These are phyloP conservation scores for Teratosphaeria epicoccoides DNA, from an alignment of 2,329 filamentous ascomycete genomes.

Conservation along the genomic window DNA sequence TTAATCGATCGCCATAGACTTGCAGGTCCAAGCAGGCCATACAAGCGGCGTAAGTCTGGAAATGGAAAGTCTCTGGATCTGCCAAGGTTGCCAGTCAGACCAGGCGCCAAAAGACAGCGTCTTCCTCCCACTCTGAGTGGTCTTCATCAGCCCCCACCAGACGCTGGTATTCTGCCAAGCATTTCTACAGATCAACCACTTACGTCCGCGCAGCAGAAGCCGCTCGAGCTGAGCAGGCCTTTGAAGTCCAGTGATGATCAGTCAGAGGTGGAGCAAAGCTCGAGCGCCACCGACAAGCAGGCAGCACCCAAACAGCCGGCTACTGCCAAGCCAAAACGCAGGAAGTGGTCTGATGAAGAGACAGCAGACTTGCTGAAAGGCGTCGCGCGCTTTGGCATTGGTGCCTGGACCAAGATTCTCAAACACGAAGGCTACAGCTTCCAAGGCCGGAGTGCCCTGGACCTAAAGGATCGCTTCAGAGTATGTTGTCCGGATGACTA, in stretches of 20 bases:
- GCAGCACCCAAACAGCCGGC: neutral
- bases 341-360: conserved; percentile 53
- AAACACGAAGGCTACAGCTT: conserved; percentile 47
- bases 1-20: conserved; percentile 24
- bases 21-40: conserved; percentile 25
- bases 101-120: conserved; percentile 24
- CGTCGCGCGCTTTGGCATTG: conserved; percentile 51
- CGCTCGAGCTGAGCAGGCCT: neutral
- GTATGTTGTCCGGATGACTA: conserved; percentile 21
- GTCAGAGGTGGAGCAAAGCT: neutral
- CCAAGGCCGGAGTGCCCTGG: conserved; percentile 48
- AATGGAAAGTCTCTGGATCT: conserved; percentile 15
- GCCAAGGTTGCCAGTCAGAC: conserved; percentile 29
- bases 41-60: conserved; percentile 16
- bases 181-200: conserved; percentile 36
- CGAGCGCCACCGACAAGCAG: neutral
- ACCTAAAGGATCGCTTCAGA: conserved; percentile 49
- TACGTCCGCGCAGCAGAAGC: neutral
- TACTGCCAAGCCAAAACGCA: conserved; percentile 21
- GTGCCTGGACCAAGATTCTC: conserved; percentile 54
- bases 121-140: conserved; percentile 46
- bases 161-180: conserved; percentile 49
- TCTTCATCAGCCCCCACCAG: conserved; percentile 52
- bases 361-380: conserved; percentile 48
- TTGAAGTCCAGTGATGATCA: neutral